Evolutionary conservation across 106 monocot genomes (phyloP).

Genomic region (Dioscorea alata): DNA sequence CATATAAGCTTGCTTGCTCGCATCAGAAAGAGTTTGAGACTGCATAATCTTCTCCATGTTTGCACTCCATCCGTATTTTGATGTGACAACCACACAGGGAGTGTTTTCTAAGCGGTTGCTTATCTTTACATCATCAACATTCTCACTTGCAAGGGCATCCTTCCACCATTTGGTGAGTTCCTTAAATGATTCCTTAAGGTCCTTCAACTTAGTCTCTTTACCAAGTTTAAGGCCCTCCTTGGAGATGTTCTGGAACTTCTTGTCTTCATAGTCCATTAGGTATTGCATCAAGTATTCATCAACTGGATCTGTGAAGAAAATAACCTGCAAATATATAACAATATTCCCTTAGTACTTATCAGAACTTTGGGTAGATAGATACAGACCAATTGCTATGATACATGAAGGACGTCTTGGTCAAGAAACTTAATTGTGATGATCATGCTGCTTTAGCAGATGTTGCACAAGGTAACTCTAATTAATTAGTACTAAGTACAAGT

Average conservation of each 20-base stretch:
- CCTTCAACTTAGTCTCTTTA: slow-evolving; percentile 89
- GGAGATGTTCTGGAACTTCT: slow-evolving; percentile 95
- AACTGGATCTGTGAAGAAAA: slow-evolving; percentile 94
- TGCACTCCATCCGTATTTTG: slow-evolving; percentile 93
- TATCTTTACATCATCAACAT: slow-evolving; percentile 87
- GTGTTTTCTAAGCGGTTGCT: slow-evolving; percentile 88
- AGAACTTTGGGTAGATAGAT: too few relatives aligned
- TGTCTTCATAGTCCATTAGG: slow-evolving; percentile 98
- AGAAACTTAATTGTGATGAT: too few relatives aligned
- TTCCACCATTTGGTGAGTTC: slow-evolving; percentile 96
- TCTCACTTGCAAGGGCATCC: slow-evolving; percentile 57
- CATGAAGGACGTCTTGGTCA: too few relatives aligned
- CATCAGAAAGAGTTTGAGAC: slow-evolving; percentile 80
- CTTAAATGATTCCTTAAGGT: slow-evolving; percentile 91
- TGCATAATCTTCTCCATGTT: slow-evolving; percentile 99
- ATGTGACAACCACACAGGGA: slow-evolving; percentile 89
- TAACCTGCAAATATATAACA: slow-evolving; percentile 43
- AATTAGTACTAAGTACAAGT: too few relatives aligned
- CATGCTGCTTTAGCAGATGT: too few relatives aligned
- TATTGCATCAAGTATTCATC: slow-evolving; percentile 99
- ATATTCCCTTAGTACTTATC: too few relatives aligned
- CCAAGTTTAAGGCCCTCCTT: slow-evolving; percentile 93
- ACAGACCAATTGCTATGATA: too few relatives aligned
- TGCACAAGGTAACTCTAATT: too few relatives aligned
- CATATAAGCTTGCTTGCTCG: slow-evolving; percentile 83